Evolutionary conservation across 192 early-diverging fungal species (phyloP).

Genomic region (Kappamyces sp.): DNA sequence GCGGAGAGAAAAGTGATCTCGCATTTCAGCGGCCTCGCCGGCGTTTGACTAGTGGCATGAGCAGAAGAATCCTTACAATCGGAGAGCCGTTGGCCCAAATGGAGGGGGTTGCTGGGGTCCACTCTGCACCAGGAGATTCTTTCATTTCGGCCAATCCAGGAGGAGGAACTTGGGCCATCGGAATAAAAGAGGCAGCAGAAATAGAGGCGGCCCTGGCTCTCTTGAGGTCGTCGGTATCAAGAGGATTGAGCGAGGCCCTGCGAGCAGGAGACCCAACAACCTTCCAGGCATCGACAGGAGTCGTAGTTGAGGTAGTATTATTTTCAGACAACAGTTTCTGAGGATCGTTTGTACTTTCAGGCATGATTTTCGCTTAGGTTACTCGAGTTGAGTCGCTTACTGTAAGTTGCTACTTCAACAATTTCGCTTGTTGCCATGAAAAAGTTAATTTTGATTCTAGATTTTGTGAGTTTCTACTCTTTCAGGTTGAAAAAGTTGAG

Average conservation of each 20-base stretch:
- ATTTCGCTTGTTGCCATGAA: too few relatives aligned
- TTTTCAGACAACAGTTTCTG: too few relatives aligned
- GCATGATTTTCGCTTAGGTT: too few relatives aligned
- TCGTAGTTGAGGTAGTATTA: too few relatives aligned
- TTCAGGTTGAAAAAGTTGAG: too few relatives aligned
- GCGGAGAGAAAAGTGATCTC: not conserved
- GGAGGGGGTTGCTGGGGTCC: constrained; percentile 8
- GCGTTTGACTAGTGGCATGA: not conserved
- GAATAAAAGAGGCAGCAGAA: constrained; percentile 2
- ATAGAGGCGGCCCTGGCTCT: constrained; percentile 15
- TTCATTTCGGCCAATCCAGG: constrained; percentile 13
- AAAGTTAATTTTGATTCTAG: too few relatives aligned
- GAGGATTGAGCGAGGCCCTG: constrained; percentile 11
- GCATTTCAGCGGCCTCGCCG: not conserved
- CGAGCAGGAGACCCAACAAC: constrained; percentile 15
- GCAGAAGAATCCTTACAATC: constrained; percentile 1
- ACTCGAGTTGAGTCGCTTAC: too few relatives aligned
- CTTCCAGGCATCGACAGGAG: constrained; percentile 14
- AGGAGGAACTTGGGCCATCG: constrained; percentile 8
- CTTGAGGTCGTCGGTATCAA: not conserved
- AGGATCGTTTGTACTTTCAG: too few relatives aligned
- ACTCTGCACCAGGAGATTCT: not conserved
- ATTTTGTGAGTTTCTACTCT: too few relatives aligned
- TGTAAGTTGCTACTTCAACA: too few relatives aligned
- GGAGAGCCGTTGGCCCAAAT: constrained; percentile 15